Base-by-base conservation (phyloP, 208 protist species). In the Leishmania turanica region DNA sequence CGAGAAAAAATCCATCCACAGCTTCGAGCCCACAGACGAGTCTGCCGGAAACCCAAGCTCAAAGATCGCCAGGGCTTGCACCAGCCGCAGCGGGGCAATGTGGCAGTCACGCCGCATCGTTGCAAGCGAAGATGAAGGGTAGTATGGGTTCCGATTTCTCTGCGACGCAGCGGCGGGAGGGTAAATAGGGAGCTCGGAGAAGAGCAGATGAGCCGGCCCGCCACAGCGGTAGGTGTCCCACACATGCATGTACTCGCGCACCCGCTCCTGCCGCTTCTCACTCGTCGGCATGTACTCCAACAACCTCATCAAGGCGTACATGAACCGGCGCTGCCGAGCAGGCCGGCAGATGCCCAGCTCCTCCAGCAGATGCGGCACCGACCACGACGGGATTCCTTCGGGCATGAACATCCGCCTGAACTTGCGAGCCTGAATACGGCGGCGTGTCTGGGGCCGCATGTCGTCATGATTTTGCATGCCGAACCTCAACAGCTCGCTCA, bases 1-100 rank as follows among this genome's bases (percentile, higher is more conserved):
- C 34, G 87, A 88, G 79, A 96, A 94, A 60, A 96, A 96, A 79
- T 95, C 90, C 68, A 95, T 83, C 90, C 92, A 95, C 78, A 93
- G 71, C 75, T 92, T 91, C 21, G 90, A 93, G 54, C 89, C 90
- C 27, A 95, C 87, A 2, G 91, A 96, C 37, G 90, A 95, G 82
- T 94, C 90, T 19, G 88, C 82, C 8, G 91, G 91, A 76, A 96
- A 95, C 54, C 79, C 88, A 5, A 90, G 84, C 82, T 96, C 91
- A 54, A 95, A 93, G 45, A 95, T 77, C 11, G 91, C 89, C 3
- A 96, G 71, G 0, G 91, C 91, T 83, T 95, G 91, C 68, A 96
- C 84, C 1, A 95, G 88, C 3, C 93, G 88, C 42, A 95, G 82
- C 13, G 93, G 90, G 3, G 86, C 65, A 47, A 96, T 85, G 82